Evolutionary conservation across 495 filamentous ascomycete genomes (phyloP), one percentile per base, ranked within the genome.

Genomic region (Tuber microsphaerosporum): DNA sequence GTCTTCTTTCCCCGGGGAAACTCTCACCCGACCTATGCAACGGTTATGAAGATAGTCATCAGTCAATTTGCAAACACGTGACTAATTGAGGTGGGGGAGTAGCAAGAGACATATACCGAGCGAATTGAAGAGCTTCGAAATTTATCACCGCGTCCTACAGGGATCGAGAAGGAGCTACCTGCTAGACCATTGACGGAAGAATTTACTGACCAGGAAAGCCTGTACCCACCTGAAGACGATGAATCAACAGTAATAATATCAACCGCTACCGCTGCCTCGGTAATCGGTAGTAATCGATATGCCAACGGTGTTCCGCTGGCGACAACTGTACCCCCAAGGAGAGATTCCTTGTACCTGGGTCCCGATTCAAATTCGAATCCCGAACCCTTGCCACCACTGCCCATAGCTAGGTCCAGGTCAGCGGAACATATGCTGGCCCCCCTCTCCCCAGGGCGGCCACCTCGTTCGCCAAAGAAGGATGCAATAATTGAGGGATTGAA

Each of bases 81-180:
- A 73, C 77, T 79, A 79, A 79, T 79, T 75, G 76, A 56, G 68
- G 75, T 61, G 73, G 22, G 26, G 71, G 71, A 77, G 80, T 83
- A 94, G 93, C 90, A 93, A 78, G 89, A 91, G 75, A 97, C 94
- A 2, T 98, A 99, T 84, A 92, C 90, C 73, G 92, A 89, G 72
- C 91, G 95, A 74, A 94, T 98, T 72, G 89, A 88, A 44, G 94
- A 99, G 80, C 87, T 99, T 20, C 88, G 90, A 80, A 88, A 89
- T 41, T 86, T 93, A 79, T 88, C 91, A 43, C 87, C 90, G 84
- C 86, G 22, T 86, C 89, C 73, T 84, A 87, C 61, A 75, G 84
- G 70, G 80, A 86, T 48, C 88, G 89, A 76, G 88, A 87, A 43
- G 94, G 93, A 81, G 91, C 90, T 45, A 22, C 94, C 94, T 19